These are phyloP conservation scores for Tetraselmis chui DNA, from an alignment of 139 green algal genomes.

Conservation along the genomic window DNA sequence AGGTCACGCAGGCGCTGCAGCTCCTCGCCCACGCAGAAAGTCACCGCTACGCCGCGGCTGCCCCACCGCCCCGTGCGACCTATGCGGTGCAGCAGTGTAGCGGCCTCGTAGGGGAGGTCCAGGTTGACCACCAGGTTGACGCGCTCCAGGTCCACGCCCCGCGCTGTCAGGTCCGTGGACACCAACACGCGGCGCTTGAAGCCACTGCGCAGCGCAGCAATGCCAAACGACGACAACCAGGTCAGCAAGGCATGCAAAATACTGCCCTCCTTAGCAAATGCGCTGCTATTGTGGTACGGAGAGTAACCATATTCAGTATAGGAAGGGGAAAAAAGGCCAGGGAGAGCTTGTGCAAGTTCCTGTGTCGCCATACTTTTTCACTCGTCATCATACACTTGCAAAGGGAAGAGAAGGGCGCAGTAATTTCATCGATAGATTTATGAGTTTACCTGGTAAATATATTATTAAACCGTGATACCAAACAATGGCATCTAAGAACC, in stretches of 20 bases:
- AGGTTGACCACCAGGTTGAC: constrained; percentile 77
- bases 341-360: background rate
- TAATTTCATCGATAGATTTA: no score
- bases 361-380: background rate
- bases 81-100: constrained; percentile 53
- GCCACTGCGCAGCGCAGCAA: background rate
- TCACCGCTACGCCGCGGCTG: constrained; percentile 51
- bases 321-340: no score
- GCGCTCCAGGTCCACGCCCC: constrained; percentile 72
- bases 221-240: background rate
- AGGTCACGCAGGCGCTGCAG: background rate
- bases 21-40: constrained; percentile 16
- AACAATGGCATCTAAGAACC: no score
- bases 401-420: no score
- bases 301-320: no score
- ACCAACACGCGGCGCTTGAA: constrained; percentile 51
- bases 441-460: no score
- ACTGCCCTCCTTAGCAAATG: background rate
- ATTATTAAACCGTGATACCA: no score
- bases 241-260: background rate
- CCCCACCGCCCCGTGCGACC: constrained; percentile 78
- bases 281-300: no score
- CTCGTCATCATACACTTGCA: background rate
- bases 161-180: constrained; percentile 69
- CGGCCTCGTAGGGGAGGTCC: constrained; percentile 49